Percentiles rank a stretch among this genome's conserved stretches.
Conservation (phyloP, 345 rosid genomes). For the Linum usitatissimum region DNA sequence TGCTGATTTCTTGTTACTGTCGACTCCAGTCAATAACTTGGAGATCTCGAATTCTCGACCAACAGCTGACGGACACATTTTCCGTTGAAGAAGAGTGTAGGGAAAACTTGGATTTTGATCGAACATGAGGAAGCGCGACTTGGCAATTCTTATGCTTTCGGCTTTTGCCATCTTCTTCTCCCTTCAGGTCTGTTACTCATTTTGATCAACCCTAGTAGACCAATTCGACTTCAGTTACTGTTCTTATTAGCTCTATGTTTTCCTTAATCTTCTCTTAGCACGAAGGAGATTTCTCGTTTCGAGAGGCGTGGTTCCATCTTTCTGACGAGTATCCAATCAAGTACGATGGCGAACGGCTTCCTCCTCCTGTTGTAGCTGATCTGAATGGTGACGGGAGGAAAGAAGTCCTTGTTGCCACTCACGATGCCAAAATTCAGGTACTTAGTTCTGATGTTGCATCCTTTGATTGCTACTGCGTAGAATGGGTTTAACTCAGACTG, state of each 20-base stretch:
- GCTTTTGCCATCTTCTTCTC: constrained; percentile 98
- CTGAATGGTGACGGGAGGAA: constrained; percentile 93
- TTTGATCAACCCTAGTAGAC: not conserved
- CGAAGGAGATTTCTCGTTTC: constrained; percentile 93
- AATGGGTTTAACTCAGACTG: not conserved
- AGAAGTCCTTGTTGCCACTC: constrained; percentile 82
- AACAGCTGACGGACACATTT: not conserved
- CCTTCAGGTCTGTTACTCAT: constrained; percentile 52
- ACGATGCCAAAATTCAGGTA: constrained; percentile 92
- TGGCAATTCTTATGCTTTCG: constrained; percentile 87
- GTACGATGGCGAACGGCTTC: constrained; percentile 84
- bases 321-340: constrained; percentile 77
- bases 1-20: too few relatives aligned
- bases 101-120: not conserved
- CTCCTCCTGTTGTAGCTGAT: constrained; percentile 82
- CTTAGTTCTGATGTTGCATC: not conserved
- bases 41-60: not conserved
- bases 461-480: not conserved
- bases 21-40: not conserved
- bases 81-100: not conserved
- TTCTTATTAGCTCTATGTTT: not conserved
- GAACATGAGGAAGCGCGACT: constrained; percentile 90
- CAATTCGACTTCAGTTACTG: too few relatives aligned
- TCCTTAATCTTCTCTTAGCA: constrained; percentile 33
- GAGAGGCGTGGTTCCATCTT: constrained; percentile 87